Evolutionary conservation across 2,329 filamentous ascomycete species (phyloP), one percentile per base, ranked within the genome.

Genomic region (Talaromyces sp.): DNA sequence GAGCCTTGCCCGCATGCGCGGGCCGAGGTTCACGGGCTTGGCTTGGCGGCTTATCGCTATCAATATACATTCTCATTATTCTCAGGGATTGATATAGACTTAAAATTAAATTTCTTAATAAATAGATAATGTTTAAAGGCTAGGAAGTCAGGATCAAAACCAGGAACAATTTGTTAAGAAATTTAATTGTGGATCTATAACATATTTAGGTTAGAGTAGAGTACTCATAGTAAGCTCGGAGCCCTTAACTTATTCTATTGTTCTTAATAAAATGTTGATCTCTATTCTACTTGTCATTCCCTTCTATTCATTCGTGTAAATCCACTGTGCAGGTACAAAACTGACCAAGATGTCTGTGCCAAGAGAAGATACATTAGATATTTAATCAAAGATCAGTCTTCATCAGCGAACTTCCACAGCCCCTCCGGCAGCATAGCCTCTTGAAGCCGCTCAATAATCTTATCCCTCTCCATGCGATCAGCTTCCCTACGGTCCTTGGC

Each of bases 341-440:
- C 3, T 36, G 34, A 16, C 34, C 34, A 6, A 36, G 23, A 36
- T 16, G 12, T 16, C 4, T 36, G 12, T 36, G 3, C 12, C 34
- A 40, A 40, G 2, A n/a, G 5, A 7, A 36, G 2, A 40, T 40
- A 16, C 2, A 40, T 9, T 36, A 16, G 12, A 40, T 34, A 34
- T n/a, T 16, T 40, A 40, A 23, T 23, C 23, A 23, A 23, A 23
- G 28, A 47, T 55, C 50, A 61, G 5, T 54, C 31, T 74, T 96
- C 93, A 73, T 97, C 93, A 66, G 85, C 84, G 70, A 96, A 97
- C 5, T 89, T 73, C 89, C 90, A 98, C 64, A 84, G 81, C 0
- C 93, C 93, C 5, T 85, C 87, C 2, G 85, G 84, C 34, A 88
- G 85, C 85, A 91, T 89, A 1, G 95, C 93, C 72, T 98, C 92